Base-by-base conservation (phyloP, 2,329 filamentous ascomycete species). In the Diplodia corticola region DNA sequence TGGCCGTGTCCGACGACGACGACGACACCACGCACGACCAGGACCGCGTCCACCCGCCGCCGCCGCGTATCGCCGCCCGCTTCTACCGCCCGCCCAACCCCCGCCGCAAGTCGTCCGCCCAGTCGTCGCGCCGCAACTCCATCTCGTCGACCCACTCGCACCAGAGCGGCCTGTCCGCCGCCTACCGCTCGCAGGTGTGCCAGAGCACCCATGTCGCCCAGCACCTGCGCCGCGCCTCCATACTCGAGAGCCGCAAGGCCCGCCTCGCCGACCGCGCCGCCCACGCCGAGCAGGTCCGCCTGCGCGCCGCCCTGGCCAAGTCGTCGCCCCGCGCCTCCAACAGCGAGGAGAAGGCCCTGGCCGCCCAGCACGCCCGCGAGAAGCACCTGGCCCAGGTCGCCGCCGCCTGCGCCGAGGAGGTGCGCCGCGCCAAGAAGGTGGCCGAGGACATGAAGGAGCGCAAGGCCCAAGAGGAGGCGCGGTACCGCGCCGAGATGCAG, bases 371-470 rank as follows among this genome's bases (percentile, higher is more conserved):
- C 69, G 89, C 91, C 0, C 85, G 92, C 67, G 90, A 94, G 79
- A 90, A 90, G 71, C 92, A 93, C 71, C 79, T 95, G 20, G 91
- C 90, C 9, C 91, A 93, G 75, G 93, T 94, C 50, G 90, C 91
- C 4, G 90, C 91, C 57, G 85, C 87, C 68, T 94, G 91, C 74
- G 91, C 91, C 22, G 91, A 93, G 76, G 91, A 95, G 75, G 91
- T 95, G 17, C 88, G 90, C 74, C 85, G 91, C 69, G 91, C 91
- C 63, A 94, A 94, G 81, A 89, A 90, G 60, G 84, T 93, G n/a
- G 91, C 91, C 15, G 91, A 92, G 76, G 88, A 86, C 67, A 92
- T 91, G 81, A 93, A 92, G 78, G 89, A 91, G 79, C 89, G 90
- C 76, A 88, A 91, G 69, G 89, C 92, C 73, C 88, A 89, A 66